Percentiles rank a stretch among this genome's conserved stretches.
Evolutionary conservation across 495 filamentous ascomycete species (phyloP).

Genomic region (Pseudoneurospora amorphoporcata): DNA sequence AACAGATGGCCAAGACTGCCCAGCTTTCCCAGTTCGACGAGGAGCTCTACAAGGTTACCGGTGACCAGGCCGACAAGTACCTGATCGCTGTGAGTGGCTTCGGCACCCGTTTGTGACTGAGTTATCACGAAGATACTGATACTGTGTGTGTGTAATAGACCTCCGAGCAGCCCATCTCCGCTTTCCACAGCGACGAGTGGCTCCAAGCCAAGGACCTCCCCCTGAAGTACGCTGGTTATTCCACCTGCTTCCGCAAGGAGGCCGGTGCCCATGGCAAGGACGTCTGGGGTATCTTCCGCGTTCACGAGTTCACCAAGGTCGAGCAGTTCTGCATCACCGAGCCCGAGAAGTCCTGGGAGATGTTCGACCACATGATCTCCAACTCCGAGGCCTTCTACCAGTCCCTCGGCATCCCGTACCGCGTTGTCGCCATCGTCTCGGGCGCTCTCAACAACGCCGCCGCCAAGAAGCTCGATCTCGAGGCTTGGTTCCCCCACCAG

Average conservation of each 20-base stretch:
- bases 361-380: slow-evolving; percentile 84
- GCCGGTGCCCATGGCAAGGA: slow-evolving; percentile 88
- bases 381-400: slow-evolving; percentile 91
- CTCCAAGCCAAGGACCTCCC: slow-evolving; percentile 74
- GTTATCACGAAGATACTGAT: not conserved
- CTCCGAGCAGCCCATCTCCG: slow-evolving; percentile 89
- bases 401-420: slow-evolving; percentile 79
- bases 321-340: slow-evolving; percentile 93
- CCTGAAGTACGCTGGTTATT: slow-evolving; percentile 88
- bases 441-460: slow-evolving; percentile 92
- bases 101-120: not conserved
- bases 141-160: slow-evolving; percentile 34
- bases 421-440: slow-evolving; percentile 84
- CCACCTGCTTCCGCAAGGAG: slow-evolving; percentile 91
- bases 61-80: slow-evolving; percentile 83
- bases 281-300: slow-evolving; percentile 96
- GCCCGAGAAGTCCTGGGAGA: slow-evolving; percentile 89
- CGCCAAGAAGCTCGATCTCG: slow-evolving; percentile 89
- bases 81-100: slow-evolving; percentile 56
- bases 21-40: slow-evolving; percentile 97
- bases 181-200: slow-evolving; percentile 91
- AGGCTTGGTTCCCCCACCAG: slow-evolving; percentile 81
- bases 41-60: slow-evolving; percentile 91
- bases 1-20: slow-evolving; percentile 97
- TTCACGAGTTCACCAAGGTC: slow-evolving; percentile 98